Conservation (phyloP, 2,329 filamentous ascomycete species). For the Scedosporium boydii region DNA sequence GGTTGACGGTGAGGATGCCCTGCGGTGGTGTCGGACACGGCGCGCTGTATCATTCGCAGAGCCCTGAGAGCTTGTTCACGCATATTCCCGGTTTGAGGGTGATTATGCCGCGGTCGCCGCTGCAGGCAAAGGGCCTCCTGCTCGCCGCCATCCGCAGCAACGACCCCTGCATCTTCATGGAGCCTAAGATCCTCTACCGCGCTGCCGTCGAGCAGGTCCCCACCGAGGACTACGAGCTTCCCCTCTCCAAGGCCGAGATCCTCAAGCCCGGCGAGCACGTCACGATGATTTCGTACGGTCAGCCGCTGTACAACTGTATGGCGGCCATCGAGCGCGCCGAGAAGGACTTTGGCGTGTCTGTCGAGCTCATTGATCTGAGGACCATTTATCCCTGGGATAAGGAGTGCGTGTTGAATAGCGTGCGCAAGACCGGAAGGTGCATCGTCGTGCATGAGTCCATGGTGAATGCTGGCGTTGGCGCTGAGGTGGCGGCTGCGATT, state of each 20-base stretch:
- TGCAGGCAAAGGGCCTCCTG: slow-evolving; percentile 81
- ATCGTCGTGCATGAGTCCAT: slow-evolving; percentile 89
- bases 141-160: slow-evolving; percentile 68
- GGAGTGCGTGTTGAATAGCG: slow-evolving; percentile 68
- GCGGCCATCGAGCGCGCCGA: slow-evolving; percentile 65
- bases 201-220: slow-evolving; percentile 90
- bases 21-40: slow-evolving; percentile 85
- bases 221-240: slow-evolving; percentile 68
- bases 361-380: slow-evolving; percentile 80
- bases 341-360: slow-evolving; percentile 65
- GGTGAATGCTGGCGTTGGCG: slow-evolving; percentile 81
- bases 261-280: slow-evolving; percentile 71
- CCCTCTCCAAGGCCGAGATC: slow-evolving; percentile 76
- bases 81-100: slow-evolving; percentile 81
- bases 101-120: slow-evolving; percentile 74
- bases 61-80: slow-evolving; percentile 78
- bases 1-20: slow-evolving; percentile 82
- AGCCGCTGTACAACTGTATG: slow-evolving; percentile 77
- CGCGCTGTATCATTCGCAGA: slow-evolving; percentile 80
- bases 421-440: slow-evolving; percentile 76
- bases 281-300: slow-evolving; percentile 81
- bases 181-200: slow-evolving; percentile 87
- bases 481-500: slow-evolving; percentile 80
- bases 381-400: slow-evolving; percentile 92
- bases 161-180: slow-evolving; percentile 87